Conservation (phyloP, 305 asterid genomes). For the Fraxinus ornus region DNA sequence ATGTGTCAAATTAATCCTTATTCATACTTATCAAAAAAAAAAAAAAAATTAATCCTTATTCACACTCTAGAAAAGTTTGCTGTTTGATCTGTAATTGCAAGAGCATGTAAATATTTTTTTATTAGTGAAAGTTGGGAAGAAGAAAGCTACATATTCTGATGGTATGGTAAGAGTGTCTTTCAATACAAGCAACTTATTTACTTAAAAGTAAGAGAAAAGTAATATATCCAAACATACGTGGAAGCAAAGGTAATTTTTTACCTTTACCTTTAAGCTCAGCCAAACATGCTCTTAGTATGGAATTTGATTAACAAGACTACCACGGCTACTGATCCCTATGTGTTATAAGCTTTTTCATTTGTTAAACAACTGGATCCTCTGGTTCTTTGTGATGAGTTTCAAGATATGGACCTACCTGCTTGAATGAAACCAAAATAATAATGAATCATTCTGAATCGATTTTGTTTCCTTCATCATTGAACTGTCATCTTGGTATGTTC, state of each 20-base stretch:
- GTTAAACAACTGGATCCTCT: background rate
- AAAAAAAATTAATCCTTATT: no score
- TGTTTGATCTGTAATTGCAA: background rate
- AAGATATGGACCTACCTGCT: background rate
- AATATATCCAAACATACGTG: background rate
- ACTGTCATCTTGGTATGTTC: background rate
- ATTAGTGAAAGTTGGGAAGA: background rate
- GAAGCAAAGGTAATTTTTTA: background rate
- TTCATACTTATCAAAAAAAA: background rate
- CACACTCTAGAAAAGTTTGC: slow-evolving; percentile 3
- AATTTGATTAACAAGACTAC: background rate
- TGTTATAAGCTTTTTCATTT: background rate
- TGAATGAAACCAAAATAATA: background rate
- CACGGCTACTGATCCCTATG: background rate
- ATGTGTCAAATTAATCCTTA: background rate
- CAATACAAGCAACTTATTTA: background rate
- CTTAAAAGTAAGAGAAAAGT: background rate
- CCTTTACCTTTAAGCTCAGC: background rate
- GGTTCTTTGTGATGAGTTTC: background rate
- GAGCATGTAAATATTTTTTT: background rate
- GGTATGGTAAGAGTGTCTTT: background rate
- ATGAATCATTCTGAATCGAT: background rate
- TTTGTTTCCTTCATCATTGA: background rate
- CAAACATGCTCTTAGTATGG: background rate
- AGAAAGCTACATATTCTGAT: background rate